phyloP scores from a whole-genome alignment of 352 stramenopile species.

The Phytophthora cryptogea region DNA sequence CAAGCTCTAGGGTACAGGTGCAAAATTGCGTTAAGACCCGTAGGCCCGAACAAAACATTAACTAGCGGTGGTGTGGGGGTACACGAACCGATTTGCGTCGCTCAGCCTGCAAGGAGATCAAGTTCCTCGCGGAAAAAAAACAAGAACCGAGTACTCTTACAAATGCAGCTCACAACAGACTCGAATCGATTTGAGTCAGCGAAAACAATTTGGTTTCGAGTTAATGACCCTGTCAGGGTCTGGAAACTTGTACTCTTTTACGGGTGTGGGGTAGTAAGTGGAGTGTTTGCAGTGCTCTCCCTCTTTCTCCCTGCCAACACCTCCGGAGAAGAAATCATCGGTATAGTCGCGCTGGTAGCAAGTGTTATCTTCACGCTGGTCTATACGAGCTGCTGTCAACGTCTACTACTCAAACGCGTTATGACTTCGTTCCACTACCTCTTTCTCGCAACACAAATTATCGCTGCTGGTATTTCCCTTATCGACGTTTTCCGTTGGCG shows the following conservation, averaged over 20 bases:
- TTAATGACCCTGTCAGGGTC: background rate
- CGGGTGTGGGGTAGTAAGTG: background rate
- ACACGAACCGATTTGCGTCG: too few relatives aligned
- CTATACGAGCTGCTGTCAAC: conserved; percentile 10
- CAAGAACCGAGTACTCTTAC: background rate
- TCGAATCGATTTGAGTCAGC: background rate
- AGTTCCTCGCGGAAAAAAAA: background rate
- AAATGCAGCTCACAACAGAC: conserved; percentile 11
- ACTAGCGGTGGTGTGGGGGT: too few relatives aligned
- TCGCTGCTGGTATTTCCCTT: background rate
- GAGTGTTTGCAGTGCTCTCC: background rate
- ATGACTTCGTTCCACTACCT: conserved; percentile 15
- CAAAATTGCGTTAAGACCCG: conserved; percentile 2
- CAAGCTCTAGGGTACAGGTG: conserved; percentile 5
- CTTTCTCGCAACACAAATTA: conserved; percentile 3
- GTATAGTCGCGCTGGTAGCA: background rate
- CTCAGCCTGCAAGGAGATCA: too few relatives aligned
- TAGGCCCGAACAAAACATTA: background rate
- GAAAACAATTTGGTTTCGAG: conserved; percentile 8
- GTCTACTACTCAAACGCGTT: conserved; percentile 8
- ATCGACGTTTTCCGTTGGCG: conserved; percentile 8
- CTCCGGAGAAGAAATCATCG: background rate
- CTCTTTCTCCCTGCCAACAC: background rate
- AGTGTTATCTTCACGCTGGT: conserved; percentile 1
- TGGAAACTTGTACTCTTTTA: conserved; percentile 1